Evolutionary conservation across 345 rosid genomes (phyloP).

Genomic region (Syzygium grande): DNA sequence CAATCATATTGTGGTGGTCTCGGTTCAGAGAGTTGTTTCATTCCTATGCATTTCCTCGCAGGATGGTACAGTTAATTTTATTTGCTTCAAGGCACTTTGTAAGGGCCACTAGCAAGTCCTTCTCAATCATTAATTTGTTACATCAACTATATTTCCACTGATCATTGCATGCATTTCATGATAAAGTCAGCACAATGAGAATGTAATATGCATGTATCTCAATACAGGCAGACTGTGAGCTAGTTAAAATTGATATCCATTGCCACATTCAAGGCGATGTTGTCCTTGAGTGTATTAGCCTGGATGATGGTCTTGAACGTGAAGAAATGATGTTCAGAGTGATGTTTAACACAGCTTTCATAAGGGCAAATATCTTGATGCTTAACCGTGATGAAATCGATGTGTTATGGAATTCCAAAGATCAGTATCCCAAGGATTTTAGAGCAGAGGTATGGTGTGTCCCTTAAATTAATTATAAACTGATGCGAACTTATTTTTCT

Average conservation of each 20-base stretch:
- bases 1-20: neutral
- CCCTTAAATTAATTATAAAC: neutral
- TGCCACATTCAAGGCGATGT: constrained; percentile 88
- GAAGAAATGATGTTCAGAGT: constrained; percentile 80
- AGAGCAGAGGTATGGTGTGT: constrained; percentile 69
- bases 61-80: neutral
- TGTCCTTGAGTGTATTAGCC: constrained; percentile 79
- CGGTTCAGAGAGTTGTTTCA: neutral
- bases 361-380: constrained; percentile 91
- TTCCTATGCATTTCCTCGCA: neutral
- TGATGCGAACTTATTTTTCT: neutral
- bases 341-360: constrained; percentile 93
- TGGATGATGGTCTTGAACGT: constrained; percentile 62
- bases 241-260: constrained; percentile 82
- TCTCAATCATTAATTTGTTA: neutral
- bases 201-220: neutral
- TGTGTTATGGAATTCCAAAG: constrained; percentile 74
- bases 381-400: constrained; percentile 87
- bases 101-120: neutral
- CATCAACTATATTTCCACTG: neutral
- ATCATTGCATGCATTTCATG: neutral
- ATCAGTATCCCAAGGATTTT: constrained; percentile 74
- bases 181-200: neutral
- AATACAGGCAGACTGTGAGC: constrained; percentile 74
- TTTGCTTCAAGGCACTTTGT: neutral